phyloP scores from a whole-genome alignment of 2,329 filamentous ascomycete genomes.

The Ophiostoma quercus region DNA sequence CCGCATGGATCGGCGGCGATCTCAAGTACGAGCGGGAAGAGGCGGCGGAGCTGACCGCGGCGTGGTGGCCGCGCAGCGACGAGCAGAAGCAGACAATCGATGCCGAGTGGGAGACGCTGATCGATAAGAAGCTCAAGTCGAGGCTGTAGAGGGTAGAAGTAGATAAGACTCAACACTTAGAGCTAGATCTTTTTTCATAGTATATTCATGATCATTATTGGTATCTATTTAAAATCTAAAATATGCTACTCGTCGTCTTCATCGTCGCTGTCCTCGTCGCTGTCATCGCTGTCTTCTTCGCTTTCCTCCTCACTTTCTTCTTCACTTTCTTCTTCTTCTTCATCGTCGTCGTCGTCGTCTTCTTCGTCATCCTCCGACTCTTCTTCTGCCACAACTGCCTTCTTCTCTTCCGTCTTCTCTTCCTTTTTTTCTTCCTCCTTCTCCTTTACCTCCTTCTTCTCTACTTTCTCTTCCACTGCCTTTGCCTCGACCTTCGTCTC shows the following conservation, averaged over 20 bases:
- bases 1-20: conserved; percentile 53
- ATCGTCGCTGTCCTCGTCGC: background rate
- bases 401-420: conserved; percentile 3
- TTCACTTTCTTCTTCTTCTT: background rate
- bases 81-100: conserved; percentile 53
- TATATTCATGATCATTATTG: conserved; percentile 6
- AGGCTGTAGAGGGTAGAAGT: conserved; percentile 17
- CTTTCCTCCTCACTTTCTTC: background rate
- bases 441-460: background rate
- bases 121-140: conserved; percentile 19
- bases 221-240: conserved; percentile 10
- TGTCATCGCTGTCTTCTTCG: background rate
- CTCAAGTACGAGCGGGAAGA: conserved; percentile 53
- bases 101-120: conserved; percentile 43
- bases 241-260: conserved; percentile 9
- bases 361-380: background rate
- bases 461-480: too few relatives aligned
- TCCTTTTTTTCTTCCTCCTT: background rate
- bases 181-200: background rate
- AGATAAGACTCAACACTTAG: background rate
- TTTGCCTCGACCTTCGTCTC: background rate
- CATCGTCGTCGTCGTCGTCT: background rate
- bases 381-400: background rate
- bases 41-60: conserved; percentile 48
- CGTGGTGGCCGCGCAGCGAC: conserved; percentile 48